Evolutionary conservation across 495 filamentous ascomycete species (phyloP).

Genomic region (Hypoxylon lienhwacheense): DNA sequence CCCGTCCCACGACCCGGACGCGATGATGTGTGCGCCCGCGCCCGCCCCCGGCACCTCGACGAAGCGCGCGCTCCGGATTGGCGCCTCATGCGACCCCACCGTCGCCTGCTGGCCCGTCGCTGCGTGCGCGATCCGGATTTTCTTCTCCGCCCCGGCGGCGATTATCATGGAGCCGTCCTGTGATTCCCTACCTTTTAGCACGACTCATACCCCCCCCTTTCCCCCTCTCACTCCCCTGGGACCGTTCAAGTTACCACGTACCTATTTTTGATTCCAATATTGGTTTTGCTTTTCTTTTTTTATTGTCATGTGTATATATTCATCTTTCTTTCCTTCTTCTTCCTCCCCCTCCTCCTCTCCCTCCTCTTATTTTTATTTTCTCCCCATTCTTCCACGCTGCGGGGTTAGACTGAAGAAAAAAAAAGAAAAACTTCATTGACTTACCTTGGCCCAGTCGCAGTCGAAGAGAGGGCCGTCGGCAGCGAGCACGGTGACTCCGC

Average conservation of each 20-base stretch:
- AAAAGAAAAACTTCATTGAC: constrained; percentile 33
- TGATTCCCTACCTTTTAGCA: constrained; percentile 19
- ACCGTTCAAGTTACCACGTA: not conserved
- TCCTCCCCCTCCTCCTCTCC: no score
- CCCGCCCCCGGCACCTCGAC: constrained; percentile 59
- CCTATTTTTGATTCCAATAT: constrained; percentile 14
- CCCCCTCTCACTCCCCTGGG: not conserved
- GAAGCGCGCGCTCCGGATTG: constrained; percentile 78
- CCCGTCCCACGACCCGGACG: constrained; percentile 95
- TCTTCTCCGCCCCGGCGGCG: constrained; percentile 83
- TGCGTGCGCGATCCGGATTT: constrained; percentile 76
- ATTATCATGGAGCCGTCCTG: constrained; percentile 71
- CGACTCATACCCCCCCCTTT: constrained; percentile 4
- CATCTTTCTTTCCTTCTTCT: no score
- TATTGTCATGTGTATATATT: not conserved
- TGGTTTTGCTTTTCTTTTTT: constrained; percentile 10
- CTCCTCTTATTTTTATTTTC: no score
- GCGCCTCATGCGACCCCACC: constrained; percentile 77
- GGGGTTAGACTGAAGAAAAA: no score
- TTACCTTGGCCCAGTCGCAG: constrained; percentile 79
- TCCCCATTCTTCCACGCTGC: no score
- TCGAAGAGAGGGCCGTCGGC: constrained; percentile 74
- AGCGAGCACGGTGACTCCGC: constrained; percentile 71
- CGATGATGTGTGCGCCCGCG: constrained; percentile 63
- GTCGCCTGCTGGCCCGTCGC: constrained; percentile 55